A percentile compares a stretch with the other conserved stretches of the same genome.
Evolutionary conservation across 2,329 filamentous ascomycete species (phyloP).

Genomic region (Emericellopsis cladophorae): DNA sequence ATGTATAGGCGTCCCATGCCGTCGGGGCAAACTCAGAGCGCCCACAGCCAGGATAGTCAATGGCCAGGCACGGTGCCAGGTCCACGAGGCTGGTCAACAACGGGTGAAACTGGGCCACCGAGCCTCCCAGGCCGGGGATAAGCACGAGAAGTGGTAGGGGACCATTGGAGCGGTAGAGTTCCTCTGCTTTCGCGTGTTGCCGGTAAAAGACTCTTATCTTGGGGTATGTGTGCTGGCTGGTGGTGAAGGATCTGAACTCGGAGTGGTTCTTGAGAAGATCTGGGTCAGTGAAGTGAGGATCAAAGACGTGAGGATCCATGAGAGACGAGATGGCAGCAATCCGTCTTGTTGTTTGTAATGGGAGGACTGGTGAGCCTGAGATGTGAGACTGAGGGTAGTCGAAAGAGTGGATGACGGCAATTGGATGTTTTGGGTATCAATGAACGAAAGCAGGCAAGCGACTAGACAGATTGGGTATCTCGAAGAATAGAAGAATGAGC

Average conservation of each 20-base stretch:
- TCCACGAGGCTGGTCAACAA: conserved; percentile 73
- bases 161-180: conserved; percentile 60
- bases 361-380: too few species aligned
- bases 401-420: too few species aligned
- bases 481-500: too few species aligned
- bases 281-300: conserved; percentile 52
- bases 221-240: conserved; percentile 56
- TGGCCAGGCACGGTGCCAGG: conserved; percentile 64
- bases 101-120: conserved; percentile 74
- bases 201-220: conserved; percentile 74
- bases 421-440: too few species aligned
- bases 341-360: too few species aligned
- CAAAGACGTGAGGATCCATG: conserved; percentile 8
- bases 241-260: conserved; percentile 58
- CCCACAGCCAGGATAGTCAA: conserved; percentile 87
- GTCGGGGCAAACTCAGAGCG: conserved; percentile 61
- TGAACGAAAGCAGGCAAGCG: too few species aligned
- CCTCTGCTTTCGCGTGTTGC: conserved; percentile 68
- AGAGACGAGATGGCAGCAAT: not conserved
- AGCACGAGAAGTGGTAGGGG: conserved; percentile 80
- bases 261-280: conserved; percentile 71
- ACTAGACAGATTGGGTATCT: too few species aligned
- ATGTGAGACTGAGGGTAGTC: too few species aligned
- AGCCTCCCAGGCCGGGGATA: conserved; percentile 88
- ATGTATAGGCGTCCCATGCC: conserved; percentile 67